Conservation (phyloP, 352 stramenopile species). For the Lagenidium giganteum region DNA sequence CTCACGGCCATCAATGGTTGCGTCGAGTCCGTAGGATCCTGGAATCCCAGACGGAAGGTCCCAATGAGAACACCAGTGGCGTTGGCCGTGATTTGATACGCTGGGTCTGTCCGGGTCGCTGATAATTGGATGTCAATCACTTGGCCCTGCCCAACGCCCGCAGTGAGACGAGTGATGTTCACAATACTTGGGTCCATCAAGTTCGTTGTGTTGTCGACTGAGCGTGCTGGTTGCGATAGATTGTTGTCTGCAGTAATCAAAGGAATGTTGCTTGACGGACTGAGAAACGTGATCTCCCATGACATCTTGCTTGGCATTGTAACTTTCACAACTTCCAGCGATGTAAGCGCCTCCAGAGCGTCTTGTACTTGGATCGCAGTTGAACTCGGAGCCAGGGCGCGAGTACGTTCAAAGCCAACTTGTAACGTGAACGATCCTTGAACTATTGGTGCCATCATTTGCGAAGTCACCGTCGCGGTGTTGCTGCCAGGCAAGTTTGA, state of each 20-base stretch:
- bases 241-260: conserved; percentile 12
- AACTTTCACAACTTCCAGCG: conserved; percentile 20
- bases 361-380: conserved; percentile 20
- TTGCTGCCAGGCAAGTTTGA: too few relatives aligned
- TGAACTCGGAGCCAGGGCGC: not conserved
- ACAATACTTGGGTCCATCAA: conserved; percentile 5
- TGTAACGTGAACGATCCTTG: conserved; percentile 23
- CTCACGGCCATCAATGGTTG: conserved; percentile 8
- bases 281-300: conserved; percentile 41
- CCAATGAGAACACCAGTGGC: conserved; percentile 5
- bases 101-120: conserved; percentile 14
- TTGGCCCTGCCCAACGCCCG: conserved; percentile 20
- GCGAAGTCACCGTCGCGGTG: too few relatives aligned
- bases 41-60: conserved; percentile 24
- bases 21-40: not conserved
- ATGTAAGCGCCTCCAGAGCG: conserved; percentile 24
- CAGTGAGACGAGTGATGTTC: conserved; percentile 11
- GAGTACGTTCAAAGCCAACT: conserved; percentile 16
- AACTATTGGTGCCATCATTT: conserved; percentile 2
- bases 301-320: not conserved
- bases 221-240: too few relatives aligned
- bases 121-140: conserved; percentile 20
- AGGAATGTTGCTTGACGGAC: conserved; percentile 19
- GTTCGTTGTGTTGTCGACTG: too few relatives aligned
- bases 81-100: conserved; percentile 19